These are phyloP conservation scores for Tolypocladium endophyticum DNA, from an alignment of 2,329 filamentous ascomycete genomes.

Conservation along the genomic window DNA sequence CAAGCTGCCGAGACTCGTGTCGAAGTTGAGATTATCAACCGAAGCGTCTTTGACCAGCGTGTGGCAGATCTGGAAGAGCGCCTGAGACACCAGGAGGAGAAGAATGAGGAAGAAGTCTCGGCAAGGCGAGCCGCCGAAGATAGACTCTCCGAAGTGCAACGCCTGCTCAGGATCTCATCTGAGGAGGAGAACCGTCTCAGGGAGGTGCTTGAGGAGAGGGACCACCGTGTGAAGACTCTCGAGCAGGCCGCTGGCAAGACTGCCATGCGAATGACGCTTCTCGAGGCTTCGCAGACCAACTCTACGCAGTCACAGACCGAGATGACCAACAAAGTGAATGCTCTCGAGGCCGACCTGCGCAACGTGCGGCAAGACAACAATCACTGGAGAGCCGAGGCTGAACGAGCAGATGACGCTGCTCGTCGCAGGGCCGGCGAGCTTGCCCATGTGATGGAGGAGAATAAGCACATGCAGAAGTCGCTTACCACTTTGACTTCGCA, in stretches of 20 bases:
- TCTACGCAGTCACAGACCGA: constrained; percentile 43
- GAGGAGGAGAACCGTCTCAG: constrained; percentile 62
- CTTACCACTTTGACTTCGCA: constrained; percentile 67
- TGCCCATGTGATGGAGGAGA: constrained; percentile 41
- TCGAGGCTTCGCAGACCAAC: constrained; percentile 57
- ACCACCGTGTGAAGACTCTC: constrained; percentile 51
- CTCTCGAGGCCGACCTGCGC: constrained; percentile 43
- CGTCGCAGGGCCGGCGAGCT: constrained; percentile 39
- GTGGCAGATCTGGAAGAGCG: constrained; percentile 61
- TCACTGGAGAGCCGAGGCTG: constrained; percentile 53
- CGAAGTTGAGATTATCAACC: constrained; percentile 51
- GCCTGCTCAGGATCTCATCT: constrained; percentile 56
- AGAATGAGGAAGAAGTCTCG: constrained; percentile 53
- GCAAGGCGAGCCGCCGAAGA: constrained; percentile 60
- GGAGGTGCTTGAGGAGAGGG: constrained; percentile 56
- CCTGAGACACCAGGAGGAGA: constrained; percentile 51
- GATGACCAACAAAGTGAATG: constrained; percentile 42
- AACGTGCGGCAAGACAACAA: constrained; percentile 45
- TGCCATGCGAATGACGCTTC: constrained; percentile 51
- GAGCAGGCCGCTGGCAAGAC: constrained; percentile 46
- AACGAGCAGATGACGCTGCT: constrained; percentile 42
- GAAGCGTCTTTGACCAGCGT: constrained; percentile 47
- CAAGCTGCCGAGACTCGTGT: constrained; percentile 48
- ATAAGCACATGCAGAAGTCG: constrained; percentile 63
- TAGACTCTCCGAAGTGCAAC: constrained; percentile 60